phyloP scores from a whole-genome alignment of 257 asterid genomes.

The Fraxinus excelsior region DNA sequence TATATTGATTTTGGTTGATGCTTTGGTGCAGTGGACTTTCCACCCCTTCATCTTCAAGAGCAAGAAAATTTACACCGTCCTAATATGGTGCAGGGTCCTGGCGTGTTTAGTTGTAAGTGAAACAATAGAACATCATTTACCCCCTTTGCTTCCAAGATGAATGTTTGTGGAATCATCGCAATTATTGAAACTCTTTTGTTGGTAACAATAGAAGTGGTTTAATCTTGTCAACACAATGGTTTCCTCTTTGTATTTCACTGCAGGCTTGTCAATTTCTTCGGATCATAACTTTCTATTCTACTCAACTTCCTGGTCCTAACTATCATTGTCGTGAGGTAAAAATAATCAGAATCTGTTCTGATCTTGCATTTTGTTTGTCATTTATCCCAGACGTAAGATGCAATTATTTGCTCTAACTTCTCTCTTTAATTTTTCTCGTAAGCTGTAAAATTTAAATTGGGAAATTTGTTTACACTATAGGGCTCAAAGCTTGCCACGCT shows the following conservation, averaged over 20 bases:
- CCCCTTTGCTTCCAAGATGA: not conserved
- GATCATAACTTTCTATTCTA: constrained; percentile 84
- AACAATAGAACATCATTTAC: not conserved
- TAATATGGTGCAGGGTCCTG: constrained; percentile 95
- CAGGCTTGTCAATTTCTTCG: constrained; percentile 96
- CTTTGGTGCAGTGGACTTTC: constrained; percentile 86
- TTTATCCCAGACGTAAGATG: not conserved
- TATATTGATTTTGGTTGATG: constrained; percentile 21
- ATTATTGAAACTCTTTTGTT: not conserved
- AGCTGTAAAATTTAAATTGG: constrained; percentile 16
- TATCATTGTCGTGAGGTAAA: constrained; percentile 97
- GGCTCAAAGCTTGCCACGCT: constrained; percentile 95
- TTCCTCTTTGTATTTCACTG: constrained; percentile 9
- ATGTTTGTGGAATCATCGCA: not conserved
- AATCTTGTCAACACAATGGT: not conserved
- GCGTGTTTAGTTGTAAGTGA: constrained; percentile 84
- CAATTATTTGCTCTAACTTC: constrained; percentile 1
- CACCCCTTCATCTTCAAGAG: constrained; percentile 90
- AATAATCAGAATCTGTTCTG: not conserved
- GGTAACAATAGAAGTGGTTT: not conserved
- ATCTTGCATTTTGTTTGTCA: constrained; percentile 17
- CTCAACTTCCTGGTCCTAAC: constrained; percentile 97
- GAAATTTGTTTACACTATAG: constrained; percentile 43
- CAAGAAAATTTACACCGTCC: constrained; percentile 86
- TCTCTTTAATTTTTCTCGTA: constrained; percentile 6